Base-by-base conservation (phyloP, 495 filamentous ascomycete genomes). In the Penicillium canariense region DNA sequence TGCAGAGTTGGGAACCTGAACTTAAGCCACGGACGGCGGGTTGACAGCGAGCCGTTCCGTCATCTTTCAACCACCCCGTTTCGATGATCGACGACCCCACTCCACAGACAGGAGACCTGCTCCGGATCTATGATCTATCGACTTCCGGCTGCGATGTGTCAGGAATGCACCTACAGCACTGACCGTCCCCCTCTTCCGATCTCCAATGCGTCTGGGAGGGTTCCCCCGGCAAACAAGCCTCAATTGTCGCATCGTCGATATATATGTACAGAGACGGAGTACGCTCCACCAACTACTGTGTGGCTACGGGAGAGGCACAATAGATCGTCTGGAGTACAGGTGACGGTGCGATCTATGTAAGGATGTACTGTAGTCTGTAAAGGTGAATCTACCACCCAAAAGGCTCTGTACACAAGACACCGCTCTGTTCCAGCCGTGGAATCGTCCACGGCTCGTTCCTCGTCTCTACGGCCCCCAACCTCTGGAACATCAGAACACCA, bases 71-170 rank as follows among this genome's bases (percentile, higher is more conserved):
- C 28, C 14, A 14, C 54, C 63, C 60, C n/a, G n/a, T 50, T 66
- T 66, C 53, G 48, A 30, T 60, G 61, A 66, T 66, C 61, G 47
- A 45, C 59, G 46, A 56, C 35, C 48, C 48, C 56, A 52, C 40
- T 17, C 17, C 14, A 30, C 27, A 11, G 8, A 26, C 12, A 12
- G 9, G 5, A 25, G 18, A 39, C 22, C 17, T 18, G 38, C n/a
- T 22, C 18, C 17, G 20, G 38, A 42, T 42, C 38, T 22, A 42
- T 42, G n/a, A n/a, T n/a, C n/a, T n/a, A n/a, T n/a, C n/a, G n/a
- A n/a, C n/a, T n/a, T n/a, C n/a, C n/a, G n/a, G n/a, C n/a, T n/a
- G n/a, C n/a, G n/a, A n/a, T n/a, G n/a, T n/a, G n/a, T n/a, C n/a
- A n/a, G n/a, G n/a, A n/a, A n/a, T n/a, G n/a, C n/a, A n/a, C n/a